A percentile compares a stretch with the other conserved stretches of the same genome.
phyloP scores from a whole-genome alignment of 352 stramenopile genomes.

The Globisporangium radiosum region DNA sequence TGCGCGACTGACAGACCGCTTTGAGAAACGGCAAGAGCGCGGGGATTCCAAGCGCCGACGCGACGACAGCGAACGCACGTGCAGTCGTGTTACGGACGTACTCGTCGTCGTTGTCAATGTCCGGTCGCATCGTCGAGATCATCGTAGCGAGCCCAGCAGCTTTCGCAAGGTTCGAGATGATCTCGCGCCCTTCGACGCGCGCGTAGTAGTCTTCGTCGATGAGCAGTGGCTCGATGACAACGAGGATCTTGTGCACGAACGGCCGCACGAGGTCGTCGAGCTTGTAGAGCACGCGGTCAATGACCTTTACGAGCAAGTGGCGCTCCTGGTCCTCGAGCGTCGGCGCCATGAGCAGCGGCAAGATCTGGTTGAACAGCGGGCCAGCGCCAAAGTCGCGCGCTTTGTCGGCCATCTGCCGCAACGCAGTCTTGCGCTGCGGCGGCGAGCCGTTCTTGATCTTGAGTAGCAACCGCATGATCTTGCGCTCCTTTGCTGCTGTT shows the following conservation, averaged over 20 bases:
- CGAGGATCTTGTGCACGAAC: constrained; percentile 98
- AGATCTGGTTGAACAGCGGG: constrained; percentile 98
- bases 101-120: constrained; percentile 99
- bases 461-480: constrained; percentile 97
- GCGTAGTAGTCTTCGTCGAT: constrained; percentile 99
- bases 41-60: constrained; percentile 96
- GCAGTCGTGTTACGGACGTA: constrained; percentile 99
- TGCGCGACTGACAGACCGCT: constrained; percentile 97
- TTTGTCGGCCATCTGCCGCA: constrained; percentile 97
- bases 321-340: constrained; percentile 99
- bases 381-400: constrained; percentile 95
- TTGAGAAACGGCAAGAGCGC: constrained; percentile 98
- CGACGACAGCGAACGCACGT: constrained; percentile 98
- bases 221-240: constrained; percentile 98
- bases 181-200: constrained; percentile 97
- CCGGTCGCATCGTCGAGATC: constrained; percentile 98
- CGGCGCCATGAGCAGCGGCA: constrained; percentile 98
- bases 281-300: constrained; percentile 99
- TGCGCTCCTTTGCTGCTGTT: constrained; percentile 93
- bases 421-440: constrained; percentile 93
- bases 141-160: constrained; percentile 98
- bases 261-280: constrained; percentile 98
- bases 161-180: constrained; percentile 99
- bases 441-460: constrained; percentile 99
- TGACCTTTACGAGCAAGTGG: constrained; percentile 99